Conservation (phyloP, 768 basidiomycete genomes). For the Panaeolus cyanescens region DNA sequence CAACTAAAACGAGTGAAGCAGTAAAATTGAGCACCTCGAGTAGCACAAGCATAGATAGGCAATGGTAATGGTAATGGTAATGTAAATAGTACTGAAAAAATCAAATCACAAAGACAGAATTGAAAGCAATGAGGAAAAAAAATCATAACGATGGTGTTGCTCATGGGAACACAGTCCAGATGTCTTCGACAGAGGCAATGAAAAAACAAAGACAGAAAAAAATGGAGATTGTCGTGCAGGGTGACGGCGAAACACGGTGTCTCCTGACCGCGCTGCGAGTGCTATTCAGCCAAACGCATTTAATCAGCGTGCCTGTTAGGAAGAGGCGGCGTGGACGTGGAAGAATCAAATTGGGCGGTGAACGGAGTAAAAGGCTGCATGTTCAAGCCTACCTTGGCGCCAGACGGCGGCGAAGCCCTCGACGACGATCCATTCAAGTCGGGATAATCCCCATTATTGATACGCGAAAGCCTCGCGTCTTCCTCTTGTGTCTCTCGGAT, state of each 20-base stretch:
- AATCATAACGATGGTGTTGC: neutral
- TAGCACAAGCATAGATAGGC: neutral
- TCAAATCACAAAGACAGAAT: neutral
- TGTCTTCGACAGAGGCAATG: neutral
- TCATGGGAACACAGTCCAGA: neutral
- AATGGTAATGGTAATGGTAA: too few relatives aligned
- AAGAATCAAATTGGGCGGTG: conserved; percentile 34
- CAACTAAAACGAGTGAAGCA: neutral
- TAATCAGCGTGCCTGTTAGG: conserved; percentile 14
- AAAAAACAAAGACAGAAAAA: conserved; percentile 8
- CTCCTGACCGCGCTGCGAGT: neutral
- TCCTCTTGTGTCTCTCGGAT: conserved; percentile 82
- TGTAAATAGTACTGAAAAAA: neutral
- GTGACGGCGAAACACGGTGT: neutral
- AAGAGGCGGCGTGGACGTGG: conserved; percentile 33
- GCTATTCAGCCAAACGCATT: neutral
- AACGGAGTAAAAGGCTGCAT: conserved; percentile 53
- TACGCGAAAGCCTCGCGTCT: conserved; percentile 56
- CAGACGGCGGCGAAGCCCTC: conserved; percentile 4
- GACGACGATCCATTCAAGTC: conserved; percentile 19
- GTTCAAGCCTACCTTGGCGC: conserved; percentile 26
- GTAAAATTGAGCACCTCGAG: neutral
- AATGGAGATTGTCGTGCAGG: neutral
- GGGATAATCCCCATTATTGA: conserved; percentile 29
- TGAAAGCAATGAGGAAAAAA: neutral